A percentile compares a stretch with the other conserved stretches of the same genome.
phyloP scores from a whole-genome alignment of 2,329 filamentous ascomycete species.

The Trichoderma harzianum region DNA sequence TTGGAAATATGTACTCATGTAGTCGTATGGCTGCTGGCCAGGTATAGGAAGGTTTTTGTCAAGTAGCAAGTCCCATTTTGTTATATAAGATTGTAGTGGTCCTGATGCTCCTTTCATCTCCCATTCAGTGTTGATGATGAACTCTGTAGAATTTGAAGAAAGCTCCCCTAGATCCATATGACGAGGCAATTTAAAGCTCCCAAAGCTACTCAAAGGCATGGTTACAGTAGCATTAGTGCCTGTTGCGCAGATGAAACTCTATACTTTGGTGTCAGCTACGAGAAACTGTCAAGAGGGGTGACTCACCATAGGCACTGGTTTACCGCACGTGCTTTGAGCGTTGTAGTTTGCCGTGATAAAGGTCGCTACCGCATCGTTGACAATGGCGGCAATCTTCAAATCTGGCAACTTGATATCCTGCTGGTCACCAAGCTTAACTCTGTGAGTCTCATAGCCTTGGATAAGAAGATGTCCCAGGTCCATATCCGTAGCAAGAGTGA shows the following conservation, averaged over 20 bases:
- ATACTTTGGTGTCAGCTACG: not conserved
- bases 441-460: not conserved
- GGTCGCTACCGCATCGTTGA: not conserved
- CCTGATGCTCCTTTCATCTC: not conserved
- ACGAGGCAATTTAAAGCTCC: not conserved
- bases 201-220: not conserved
- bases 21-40: not conserved
- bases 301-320: not conserved
- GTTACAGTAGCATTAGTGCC: not conserved
- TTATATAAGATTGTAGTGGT: not conserved
- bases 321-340: not conserved
- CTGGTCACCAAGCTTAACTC: not conserved
- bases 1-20: not conserved
- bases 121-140: not conserved
- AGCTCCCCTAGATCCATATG: not conserved
- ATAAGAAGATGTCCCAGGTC: not conserved
- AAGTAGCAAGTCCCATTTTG: not conserved
- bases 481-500: not conserved
- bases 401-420: not conserved
- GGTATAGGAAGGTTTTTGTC: not conserved
- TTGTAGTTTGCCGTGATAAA: not conserved
- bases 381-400: not conserved
- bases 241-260: not conserved
- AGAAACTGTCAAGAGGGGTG: not conserved
- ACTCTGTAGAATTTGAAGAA: not conserved